phyloP scores from a whole-genome alignment of 75 land plant genomes.

The Cryptomeria japonica region DNA sequence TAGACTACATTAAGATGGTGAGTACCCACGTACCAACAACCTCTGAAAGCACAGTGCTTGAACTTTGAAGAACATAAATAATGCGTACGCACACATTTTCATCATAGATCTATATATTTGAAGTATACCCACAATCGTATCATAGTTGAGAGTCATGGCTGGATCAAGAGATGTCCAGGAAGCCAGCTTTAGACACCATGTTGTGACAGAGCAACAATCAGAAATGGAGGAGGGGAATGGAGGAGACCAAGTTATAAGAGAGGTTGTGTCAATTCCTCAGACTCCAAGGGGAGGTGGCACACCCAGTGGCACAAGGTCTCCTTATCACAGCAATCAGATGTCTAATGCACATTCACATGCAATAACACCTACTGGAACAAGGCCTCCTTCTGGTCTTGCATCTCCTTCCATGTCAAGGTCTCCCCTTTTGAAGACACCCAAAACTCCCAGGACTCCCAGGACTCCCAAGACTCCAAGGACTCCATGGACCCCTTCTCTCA shows the following conservation, averaged over 20 bases:
- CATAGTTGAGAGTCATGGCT: background rate
- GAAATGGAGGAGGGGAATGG: background rate
- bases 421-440: constrained; percentile 14
- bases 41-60: background rate
- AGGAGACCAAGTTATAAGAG: constrained; percentile 15
- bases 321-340: constrained; percentile 14
- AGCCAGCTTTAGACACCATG: constrained; percentile 14
- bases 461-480: constrained; percentile 48
- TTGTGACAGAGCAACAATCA: background rate
- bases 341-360: background rate
- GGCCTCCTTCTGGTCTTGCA: constrained; percentile 37
- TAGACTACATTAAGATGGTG: background rate
- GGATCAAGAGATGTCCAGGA: constrained; percentile 8
- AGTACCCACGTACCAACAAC: constrained; percentile 2
- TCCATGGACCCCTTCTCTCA: constrained; percentile 43
- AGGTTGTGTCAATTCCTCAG: constrained; percentile 12
- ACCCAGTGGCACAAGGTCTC: constrained; percentile 18
- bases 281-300: constrained; percentile 6
- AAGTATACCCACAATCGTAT: background rate
- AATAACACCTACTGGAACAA: constrained; percentile 14
- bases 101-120: background rate
- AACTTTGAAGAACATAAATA: too few relatives aligned
- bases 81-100: background rate
- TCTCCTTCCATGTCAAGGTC: constrained; percentile 32
- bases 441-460: constrained; percentile 8